A percentile compares a stretch with the other conserved stretches of the same genome.
Evolutionary conservation across 2,329 filamentous ascomycete genomes (phyloP).

Genomic region (Fusarium kyushuense): DNA sequence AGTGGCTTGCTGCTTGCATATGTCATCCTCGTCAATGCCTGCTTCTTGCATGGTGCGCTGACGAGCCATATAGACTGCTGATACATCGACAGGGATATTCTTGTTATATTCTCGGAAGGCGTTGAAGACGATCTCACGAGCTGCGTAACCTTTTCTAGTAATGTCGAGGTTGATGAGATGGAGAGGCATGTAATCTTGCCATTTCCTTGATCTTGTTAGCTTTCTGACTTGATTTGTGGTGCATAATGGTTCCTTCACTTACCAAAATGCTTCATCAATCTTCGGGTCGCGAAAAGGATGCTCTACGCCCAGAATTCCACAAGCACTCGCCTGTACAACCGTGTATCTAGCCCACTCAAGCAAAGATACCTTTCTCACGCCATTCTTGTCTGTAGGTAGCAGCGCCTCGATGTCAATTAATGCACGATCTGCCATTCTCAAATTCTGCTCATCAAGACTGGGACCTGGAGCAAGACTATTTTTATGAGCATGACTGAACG

Average conservation of each 20-base stretch:
- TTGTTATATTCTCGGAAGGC: constrained; percentile 35
- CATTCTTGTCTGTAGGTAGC: accelerated
- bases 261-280: constrained; percentile 36
- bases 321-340: constrained; percentile 39
- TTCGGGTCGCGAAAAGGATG: constrained; percentile 38
- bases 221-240: accelerated
- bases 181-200: constrained; percentile 31
- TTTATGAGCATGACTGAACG: constrained; percentile 30
- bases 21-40: constrained; percentile 30
- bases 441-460: constrained; percentile 33
- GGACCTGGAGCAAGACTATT: constrained; percentile 17
- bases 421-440: constrained; percentile 30
- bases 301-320: constrained; percentile 30
- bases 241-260: accelerated
- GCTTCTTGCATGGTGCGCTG: constrained; percentile 13
- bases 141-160: constrained; percentile 29
- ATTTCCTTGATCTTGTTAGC: constrained; percentile 20
- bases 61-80: constrained; percentile 24
- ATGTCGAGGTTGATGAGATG: constrained; percentile 31
- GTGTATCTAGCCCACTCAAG: constrained; percentile 22
- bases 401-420: constrained; percentile 17
- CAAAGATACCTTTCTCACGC: not conserved
- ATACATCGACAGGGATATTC: constrained; percentile 26
- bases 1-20: constrained; percentile 31
- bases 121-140: constrained; percentile 34